Evolutionary conservation across 305 asterid genomes (phyloP).

Genomic region (Fraxinus paxiana): DNA sequence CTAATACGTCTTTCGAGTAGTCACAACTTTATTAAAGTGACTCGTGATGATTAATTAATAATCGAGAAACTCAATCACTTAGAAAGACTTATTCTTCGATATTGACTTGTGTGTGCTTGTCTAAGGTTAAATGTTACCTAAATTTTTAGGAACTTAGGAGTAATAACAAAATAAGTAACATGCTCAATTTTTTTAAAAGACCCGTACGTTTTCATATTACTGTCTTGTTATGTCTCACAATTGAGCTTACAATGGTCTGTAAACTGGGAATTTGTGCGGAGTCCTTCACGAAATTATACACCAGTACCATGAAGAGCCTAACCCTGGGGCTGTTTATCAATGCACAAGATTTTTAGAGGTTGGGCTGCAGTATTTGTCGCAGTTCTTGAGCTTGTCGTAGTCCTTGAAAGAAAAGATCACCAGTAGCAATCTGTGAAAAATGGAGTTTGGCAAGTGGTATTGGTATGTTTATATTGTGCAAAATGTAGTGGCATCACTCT

Average conservation of each 20-base stretch:
- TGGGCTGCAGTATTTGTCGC: background rate
- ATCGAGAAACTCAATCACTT: background rate
- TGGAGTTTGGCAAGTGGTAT: conserved; percentile 3
- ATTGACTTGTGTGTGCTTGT: background rate
- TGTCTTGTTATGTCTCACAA: background rate
- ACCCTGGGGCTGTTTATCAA: background rate
- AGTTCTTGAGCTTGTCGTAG: background rate
- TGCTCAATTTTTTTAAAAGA: background rate
- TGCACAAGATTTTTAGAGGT: background rate
- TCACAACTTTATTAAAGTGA: background rate
- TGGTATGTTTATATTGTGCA: conserved; percentile 33
- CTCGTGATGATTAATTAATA: background rate
- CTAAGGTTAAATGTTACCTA: background rate
- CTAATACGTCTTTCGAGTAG: background rate
- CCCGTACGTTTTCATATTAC: background rate
- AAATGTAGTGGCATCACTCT: conserved; percentile 44
- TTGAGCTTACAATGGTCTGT: background rate
- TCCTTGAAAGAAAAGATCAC: background rate
- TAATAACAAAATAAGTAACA: background rate
- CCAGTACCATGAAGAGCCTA: background rate
- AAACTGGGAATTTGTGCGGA: background rate
- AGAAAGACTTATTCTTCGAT: background rate
- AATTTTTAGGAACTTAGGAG: background rate
- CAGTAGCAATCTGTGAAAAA: conserved; percentile 3
- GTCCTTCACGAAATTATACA: background rate